Evolutionary conservation across 2,329 filamentous ascomycete genomes (phyloP).

Genomic region (Hypoxylon sp.): DNA sequence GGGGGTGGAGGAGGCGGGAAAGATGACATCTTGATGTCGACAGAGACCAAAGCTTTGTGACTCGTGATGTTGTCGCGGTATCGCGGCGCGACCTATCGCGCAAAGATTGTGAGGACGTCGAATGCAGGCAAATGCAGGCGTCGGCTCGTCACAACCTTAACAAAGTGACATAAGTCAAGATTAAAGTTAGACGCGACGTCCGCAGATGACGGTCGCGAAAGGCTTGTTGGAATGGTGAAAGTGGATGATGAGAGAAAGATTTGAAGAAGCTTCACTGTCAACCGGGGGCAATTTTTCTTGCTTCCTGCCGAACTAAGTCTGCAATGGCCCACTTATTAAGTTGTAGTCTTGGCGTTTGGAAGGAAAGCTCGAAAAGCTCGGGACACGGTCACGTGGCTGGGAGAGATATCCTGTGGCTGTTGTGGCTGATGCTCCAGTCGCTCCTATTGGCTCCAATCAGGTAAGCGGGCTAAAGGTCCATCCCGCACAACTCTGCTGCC

Average conservation of each 20-base stretch:
- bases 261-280: conserved; percentile 32
- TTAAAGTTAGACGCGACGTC: conserved; percentile 30
- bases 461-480: conserved; percentile 42
- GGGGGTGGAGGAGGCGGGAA: conserved; percentile 64
- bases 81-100: conserved; percentile 47
- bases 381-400: not conserved
- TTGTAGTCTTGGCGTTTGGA: not conserved
- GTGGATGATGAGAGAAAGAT: conserved; percentile 24
- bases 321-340: conserved; percentile 9
- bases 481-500: conserved; percentile 41
- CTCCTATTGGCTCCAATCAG: conserved; percentile 36
- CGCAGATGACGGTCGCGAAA: conserved; percentile 36
- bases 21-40: conserved; percentile 55
- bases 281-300: conserved; percentile 41
- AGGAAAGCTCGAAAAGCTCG: not conserved
- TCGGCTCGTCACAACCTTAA: conserved; percentile 10
- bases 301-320: conserved; percentile 1
- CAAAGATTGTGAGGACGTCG: conserved; percentile 30
- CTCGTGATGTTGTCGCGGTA: conserved; percentile 41
- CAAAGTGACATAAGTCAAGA: conserved; percentile 17
- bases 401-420: not conserved
- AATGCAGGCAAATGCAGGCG: conserved; percentile 32
- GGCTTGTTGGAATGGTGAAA: conserved; percentile 18
- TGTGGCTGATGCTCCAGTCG: conserved; percentile 20
- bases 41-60: conserved; percentile 36